phyloP scores from a whole-genome alignment of 768 basidiomycete species.

The Porphyrellus cyaneotinctus region DNA sequence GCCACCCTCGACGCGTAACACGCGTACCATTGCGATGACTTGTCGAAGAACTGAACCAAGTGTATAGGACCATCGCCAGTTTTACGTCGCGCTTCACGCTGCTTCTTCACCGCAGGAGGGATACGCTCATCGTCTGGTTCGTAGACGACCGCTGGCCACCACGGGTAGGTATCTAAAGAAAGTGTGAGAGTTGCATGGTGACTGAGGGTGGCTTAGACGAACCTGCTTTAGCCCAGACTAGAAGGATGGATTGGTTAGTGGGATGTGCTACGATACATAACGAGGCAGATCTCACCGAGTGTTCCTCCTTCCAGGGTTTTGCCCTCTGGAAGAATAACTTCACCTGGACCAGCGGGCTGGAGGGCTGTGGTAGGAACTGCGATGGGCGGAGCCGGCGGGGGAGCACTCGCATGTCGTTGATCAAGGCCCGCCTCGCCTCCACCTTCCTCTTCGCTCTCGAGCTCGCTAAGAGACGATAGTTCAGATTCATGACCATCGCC shows the following conservation, averaged over 20 bases:
- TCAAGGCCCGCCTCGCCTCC: slow-evolving; percentile 4
- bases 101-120: slow-evolving; percentile 38
- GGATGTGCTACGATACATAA: not conserved
- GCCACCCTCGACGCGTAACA: not conserved
- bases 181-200: slow-evolving; percentile 2
- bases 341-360: slow-evolving; percentile 27
- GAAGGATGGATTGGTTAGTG: not conserved
- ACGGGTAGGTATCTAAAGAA: slow-evolving; percentile 67
- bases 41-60: slow-evolving; percentile 81
- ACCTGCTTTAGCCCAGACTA: slow-evolving; percentile 87
- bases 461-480: slow-evolving; percentile 44
- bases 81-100: slow-evolving; percentile 28
- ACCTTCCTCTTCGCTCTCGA: slow-evolving; percentile 32
- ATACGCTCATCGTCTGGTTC: slow-evolving; percentile 56
- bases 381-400: slow-evolving; percentile 2
- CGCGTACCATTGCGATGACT: slow-evolving; percentile 55
- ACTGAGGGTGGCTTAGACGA: slow-evolving; percentile 15
- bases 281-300: slow-evolving; percentile 46
- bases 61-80: slow-evolving; percentile 45
- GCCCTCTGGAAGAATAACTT: slow-evolving; percentile 33
- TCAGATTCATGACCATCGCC: slow-evolving; percentile 36
- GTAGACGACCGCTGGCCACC: slow-evolving; percentile 83
- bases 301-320: slow-evolving; percentile 51
- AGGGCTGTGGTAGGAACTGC: slow-evolving; percentile 5
- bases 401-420: not conserved